Conservation (phyloP, 2,329 filamentous ascomycete species). For the Pseudogymnoascus sp. region DNA sequence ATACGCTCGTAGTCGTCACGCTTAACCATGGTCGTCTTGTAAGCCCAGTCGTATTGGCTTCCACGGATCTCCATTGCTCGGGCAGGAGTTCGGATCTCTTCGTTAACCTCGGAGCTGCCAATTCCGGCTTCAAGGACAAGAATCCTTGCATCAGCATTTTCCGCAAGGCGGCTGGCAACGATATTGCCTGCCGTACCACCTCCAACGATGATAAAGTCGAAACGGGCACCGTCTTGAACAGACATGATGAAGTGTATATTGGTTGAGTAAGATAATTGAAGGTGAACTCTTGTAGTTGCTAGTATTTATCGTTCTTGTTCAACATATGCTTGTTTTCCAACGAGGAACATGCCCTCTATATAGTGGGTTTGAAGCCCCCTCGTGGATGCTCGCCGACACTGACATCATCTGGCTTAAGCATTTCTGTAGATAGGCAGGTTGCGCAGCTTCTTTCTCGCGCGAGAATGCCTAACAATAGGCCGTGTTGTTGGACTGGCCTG, state of each 20-base stretch:
- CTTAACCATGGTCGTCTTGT: constrained; percentile 55
- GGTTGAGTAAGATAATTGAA: not conserved
- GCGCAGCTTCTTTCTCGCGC: not conserved
- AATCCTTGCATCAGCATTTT: constrained; percentile 40
- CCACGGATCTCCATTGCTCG: constrained; percentile 46
- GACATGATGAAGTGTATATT: constrained; percentile 18
- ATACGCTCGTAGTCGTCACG: constrained; percentile 52
- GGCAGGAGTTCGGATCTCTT: constrained; percentile 47
- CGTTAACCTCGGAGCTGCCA: constrained; percentile 40
- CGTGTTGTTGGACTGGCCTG: not conserved
- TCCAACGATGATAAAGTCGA: constrained; percentile 59
- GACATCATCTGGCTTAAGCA: not conserved
- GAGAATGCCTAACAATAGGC: not conserved
- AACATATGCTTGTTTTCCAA: not conserved
- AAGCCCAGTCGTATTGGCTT: constrained; percentile 52
- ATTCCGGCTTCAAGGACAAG: constrained; percentile 32
- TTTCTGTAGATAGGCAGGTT: not conserved
- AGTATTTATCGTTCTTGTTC: not conserved
- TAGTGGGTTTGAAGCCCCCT: not conserved
- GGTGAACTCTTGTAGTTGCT: not conserved
- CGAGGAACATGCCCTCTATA: not conserved
- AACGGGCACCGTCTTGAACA: constrained; percentile 24
- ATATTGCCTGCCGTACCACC: constrained; percentile 55
- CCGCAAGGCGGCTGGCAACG: constrained; percentile 43
- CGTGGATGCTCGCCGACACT: not conserved